Evolutionary conservation across 1,284 basidiomycete genomes (phyloP), one percentile per base, ranked within the genome.

Genomic region (Cystobasidium pallidum): DNA sequence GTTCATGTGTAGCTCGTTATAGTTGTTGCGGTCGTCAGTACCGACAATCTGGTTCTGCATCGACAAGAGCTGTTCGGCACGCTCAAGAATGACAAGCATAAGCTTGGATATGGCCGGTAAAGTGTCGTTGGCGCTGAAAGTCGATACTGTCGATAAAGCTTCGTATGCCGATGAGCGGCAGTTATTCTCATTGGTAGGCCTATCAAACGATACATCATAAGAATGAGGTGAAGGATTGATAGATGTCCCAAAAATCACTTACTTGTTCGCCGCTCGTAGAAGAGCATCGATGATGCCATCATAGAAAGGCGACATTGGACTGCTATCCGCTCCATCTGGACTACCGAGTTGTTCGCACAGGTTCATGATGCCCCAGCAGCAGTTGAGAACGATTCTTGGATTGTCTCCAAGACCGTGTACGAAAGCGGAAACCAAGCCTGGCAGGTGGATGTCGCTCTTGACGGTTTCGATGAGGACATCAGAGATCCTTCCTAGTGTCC

Each of bases 1-100:
- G 82, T 95, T 96, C 82, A 92, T 91, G 82, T 98, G 94, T 51
- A 99, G 85, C 81, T 99, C 95, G 80, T 94, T 95, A 93, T 95
- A 98, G 84, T 98, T 99, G 83, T 95, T 95, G 76, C 92, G 88
- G 81, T 99, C 95, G 82, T 99, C 95, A 52, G 90, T 86, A 64
- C 95, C 96, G 55, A 99, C 85, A 65, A 99, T 90, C 83, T 99
- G 95, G 81, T 91, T 91, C 87, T 94, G 81, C 83, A 98, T 87
- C 66, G 82, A 83, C 57, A 98, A 83, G 28, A 99, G 84, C 65
- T 90, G 89, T 80, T 98, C 94, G 87, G 96, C 95, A 52, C 95
- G 87, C 59, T 87, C 84, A 32, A 99, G 85, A 74, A 96, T 88
- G 45, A 90, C 88, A 49, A 94, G 84, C 39, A 89, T 85, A 21